Conservation (phyloP, 1,284 basidiomycete genomes). For the Schizopora paradoxa region DNA sequence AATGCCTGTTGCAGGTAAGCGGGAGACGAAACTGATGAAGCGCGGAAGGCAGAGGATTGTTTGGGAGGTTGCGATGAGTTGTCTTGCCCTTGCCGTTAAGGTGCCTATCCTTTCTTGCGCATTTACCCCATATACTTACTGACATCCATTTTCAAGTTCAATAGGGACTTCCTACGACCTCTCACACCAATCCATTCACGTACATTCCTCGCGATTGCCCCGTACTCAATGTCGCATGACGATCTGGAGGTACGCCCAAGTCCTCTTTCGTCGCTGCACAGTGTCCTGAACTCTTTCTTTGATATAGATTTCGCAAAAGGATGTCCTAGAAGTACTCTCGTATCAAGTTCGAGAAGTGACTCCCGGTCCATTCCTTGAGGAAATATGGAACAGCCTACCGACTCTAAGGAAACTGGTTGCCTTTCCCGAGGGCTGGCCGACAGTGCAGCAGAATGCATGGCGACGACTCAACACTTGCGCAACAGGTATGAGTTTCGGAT, state of each 20-base stretch:
- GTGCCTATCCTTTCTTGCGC: neutral
- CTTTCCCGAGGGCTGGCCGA: constrained; percentile 38
- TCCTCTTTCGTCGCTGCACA: neutral
- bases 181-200: constrained; percentile 20
- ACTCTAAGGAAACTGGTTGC: constrained; percentile 39
- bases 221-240: constrained; percentile 22
- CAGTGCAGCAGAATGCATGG: constrained; percentile 45
- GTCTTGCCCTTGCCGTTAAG: constrained; percentile 16
- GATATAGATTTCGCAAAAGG: constrained; percentile 50
- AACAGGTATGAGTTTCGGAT: constrained; percentile 32
- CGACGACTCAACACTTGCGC: constrained; percentile 39
- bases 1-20: constrained; percentile 13
- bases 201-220: constrained; percentile 23
- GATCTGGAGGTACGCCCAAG: constrained; percentile 21
- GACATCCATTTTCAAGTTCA: constrained; percentile 15
- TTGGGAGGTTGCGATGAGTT: constrained; percentile 18
- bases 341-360: constrained; percentile 47
- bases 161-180: constrained; percentile 21
- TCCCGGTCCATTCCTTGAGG: constrained; percentile 51
- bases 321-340: constrained; percentile 43
- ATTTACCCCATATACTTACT: neutral
- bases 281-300: neutral
- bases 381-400: constrained; percentile 50
- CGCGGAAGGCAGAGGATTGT: constrained; percentile 12
- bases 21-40: constrained; percentile 16